Evolutionary conservation across 2,329 filamentous ascomycete species (phyloP).

Genomic region (Fusarium equiseti): DNA sequence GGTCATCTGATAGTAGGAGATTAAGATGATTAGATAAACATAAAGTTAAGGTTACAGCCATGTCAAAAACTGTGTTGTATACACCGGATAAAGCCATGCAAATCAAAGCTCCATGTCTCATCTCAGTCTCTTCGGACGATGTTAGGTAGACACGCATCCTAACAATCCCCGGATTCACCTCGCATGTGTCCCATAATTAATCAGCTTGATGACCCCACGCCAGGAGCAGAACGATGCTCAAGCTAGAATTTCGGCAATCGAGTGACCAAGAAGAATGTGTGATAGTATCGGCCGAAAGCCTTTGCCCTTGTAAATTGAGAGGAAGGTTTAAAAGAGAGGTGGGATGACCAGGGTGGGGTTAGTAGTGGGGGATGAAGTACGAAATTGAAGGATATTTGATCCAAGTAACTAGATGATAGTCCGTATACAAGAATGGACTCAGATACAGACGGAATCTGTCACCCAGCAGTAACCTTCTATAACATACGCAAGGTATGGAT

Average conservation of each 20-base stretch:
- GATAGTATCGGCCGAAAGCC: constrained; percentile 1
- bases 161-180: not conserved
- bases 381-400: not conserved
- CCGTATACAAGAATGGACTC: not conserved
- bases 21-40: not conserved
- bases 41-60: not conserved
- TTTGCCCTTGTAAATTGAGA: not conserved
- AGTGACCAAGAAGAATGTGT: constrained; percentile 3
- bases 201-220: constrained; percentile 3
- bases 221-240: not conserved
- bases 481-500: not conserved
- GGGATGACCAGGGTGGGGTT: constrained; percentile 42
- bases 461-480: not conserved
- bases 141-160: not conserved
- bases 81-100: not conserved
- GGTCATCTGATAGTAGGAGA: not conserved
- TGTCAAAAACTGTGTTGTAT: not conserved
- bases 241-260: constrained; percentile 16
- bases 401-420: not conserved
- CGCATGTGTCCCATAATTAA: not conserved
- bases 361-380: not conserved
- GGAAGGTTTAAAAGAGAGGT: constrained; percentile 25
- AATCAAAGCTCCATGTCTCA: not conserved
- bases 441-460: not conserved
- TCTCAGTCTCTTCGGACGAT: not conserved